Evolutionary conservation across 441 rosid species (phyloP), one percentile per base, ranked within the genome.

Genomic region (Aleurites moluccanus): DNA sequence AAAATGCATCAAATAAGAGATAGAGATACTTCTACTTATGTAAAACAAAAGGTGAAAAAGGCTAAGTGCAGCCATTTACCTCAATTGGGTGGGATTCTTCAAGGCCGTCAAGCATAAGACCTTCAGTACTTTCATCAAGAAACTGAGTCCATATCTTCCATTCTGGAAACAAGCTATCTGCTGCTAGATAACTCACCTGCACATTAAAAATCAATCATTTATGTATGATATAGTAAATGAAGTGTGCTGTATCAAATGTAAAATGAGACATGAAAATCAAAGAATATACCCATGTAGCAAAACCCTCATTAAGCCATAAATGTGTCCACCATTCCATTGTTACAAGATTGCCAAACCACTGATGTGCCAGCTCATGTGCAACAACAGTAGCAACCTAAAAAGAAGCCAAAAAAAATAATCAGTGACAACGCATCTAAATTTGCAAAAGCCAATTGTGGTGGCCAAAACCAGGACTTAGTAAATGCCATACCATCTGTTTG

Each of bases 321-420:
- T 95, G 91, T 1, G 98, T 93, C 98, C 99, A 95, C 99, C 99
- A 95, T 81, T 95, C 98, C 99, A 95, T 93, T 67, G 99, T 93
- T 72, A 95, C 99, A 75, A 95, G 98, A 83, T 95, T 93, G 53
- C 98, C 99, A 81, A 95, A 95, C 99, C 98, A 95, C 82, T 95
- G 98, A 81, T 95, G 99, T 59, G 98, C 98, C 64, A 95, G 86
- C 81, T 95, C 99, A 88, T 95, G 99, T 28, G 98, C 95, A 73
- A 95, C 99, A 61, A 91, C 97, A 49, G 88, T 91, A 25, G 91
- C 92, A 77, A 95, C 96, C 99, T 95, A 67, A 70, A 76, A 72
- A 88, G 60, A 67, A 78, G 59, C 67, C 67, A 72, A 67, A 60
- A n/a, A 35, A 50, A 62, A 66, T 10, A 68, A 70, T 63, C 38